Conservation (phyloP, 495 filamentous ascomycete genomes). For the Patellaria atrata region DNA sequence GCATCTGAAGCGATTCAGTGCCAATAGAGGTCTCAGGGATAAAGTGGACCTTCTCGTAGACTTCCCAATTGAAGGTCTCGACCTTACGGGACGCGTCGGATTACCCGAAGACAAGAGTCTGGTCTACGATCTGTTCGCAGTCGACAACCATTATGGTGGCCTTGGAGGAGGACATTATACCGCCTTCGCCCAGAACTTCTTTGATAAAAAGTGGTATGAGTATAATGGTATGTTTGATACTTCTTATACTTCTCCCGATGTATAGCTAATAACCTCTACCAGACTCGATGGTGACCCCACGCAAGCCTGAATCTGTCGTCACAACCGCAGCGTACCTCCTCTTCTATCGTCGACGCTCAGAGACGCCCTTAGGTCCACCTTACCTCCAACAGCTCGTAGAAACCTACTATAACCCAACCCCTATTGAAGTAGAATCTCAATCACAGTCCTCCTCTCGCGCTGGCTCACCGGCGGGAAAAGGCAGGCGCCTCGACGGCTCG, state of each 20-base stretch:
- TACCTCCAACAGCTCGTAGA: constrained; percentile 53
- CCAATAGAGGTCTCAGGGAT: constrained; percentile 55
- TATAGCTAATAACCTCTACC: constrained; percentile 17
- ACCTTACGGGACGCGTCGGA: constrained; percentile 66
- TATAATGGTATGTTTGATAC: constrained; percentile 64
- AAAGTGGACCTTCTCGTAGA: constrained; percentile 88
- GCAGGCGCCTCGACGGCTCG: constrained; percentile 69
- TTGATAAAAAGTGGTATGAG: constrained; percentile 76
- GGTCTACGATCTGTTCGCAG: constrained; percentile 83
- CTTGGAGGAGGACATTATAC: constrained; percentile 93
- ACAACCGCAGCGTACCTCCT: constrained; percentile 73
- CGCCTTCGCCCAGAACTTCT: constrained; percentile 80
- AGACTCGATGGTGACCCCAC: constrained; percentile 53
- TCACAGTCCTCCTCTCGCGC: constrained; percentile 37
- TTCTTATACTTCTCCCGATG: not conserved
- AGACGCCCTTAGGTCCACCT: constrained; percentile 58
- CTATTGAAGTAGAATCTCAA: constrained; percentile 26
- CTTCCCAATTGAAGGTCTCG: constrained; percentile 77
- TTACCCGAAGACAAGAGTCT: constrained; percentile 62
- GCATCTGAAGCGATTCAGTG: constrained; percentile 90
- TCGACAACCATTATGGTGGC: constrained; percentile 89
- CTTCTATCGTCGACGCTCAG: constrained; percentile 84
- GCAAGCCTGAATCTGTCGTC: constrained; percentile 41
- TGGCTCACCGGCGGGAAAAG: constrained; percentile 55
- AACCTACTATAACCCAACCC: constrained; percentile 32